Evolutionary conservation across 768 basidiomycete genomes (phyloP).

Genomic region (Galerina marginata): DNA sequence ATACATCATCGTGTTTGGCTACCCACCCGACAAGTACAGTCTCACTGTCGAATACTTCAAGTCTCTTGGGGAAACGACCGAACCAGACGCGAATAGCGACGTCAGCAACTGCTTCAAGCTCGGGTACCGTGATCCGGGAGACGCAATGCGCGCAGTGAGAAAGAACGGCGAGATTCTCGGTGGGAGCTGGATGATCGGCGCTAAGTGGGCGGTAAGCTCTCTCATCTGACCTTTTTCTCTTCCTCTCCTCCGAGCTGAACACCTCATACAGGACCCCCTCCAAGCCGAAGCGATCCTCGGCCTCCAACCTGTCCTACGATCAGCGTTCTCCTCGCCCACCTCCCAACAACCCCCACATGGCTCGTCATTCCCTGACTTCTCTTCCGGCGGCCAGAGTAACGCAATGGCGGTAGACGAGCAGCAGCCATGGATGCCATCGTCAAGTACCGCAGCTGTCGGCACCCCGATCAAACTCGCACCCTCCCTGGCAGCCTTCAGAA

Average conservation of each 20-base stretch:
- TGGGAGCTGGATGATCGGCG: slow-evolving; percentile 84
- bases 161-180: slow-evolving; percentile 83
- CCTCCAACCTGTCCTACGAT: slow-evolving; percentile 34
- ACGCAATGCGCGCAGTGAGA: slow-evolving; percentile 79
- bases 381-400: slow-evolving; percentile 26
- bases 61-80: slow-evolving; percentile 72
- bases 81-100: slow-evolving; percentile 68
- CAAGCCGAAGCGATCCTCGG: slow-evolving; percentile 62
- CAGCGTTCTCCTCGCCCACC: slow-evolving; percentile 22
- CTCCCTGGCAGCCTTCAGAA: slow-evolving; percentile 73
- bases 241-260: slow-evolving; percentile 6
- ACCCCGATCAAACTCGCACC: slow-evolving; percentile 78
- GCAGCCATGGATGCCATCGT: slow-evolving; percentile 22
- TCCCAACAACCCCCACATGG: slow-evolving; percentile 23
- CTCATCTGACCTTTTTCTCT: slow-evolving; percentile 5
- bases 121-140: slow-evolving; percentile 71
- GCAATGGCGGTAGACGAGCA: slow-evolving; percentile 56
- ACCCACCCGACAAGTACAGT: slow-evolving; percentile 79
- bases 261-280: slow-evolving; percentile 55
- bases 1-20: slow-evolving; percentile 87
- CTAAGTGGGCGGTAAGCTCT: slow-evolving; percentile 80
- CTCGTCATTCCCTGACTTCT: slow-evolving; percentile 11
- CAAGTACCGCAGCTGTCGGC: slow-evolving; percentile 52
- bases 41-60: slow-evolving; percentile 76
- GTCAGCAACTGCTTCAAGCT: slow-evolving; percentile 84